A percentile compares a stretch with the other conserved stretches of the same genome.
These are phyloP conservation scores for Calonectria crousiana DNA, from an alignment of 2,329 filamentous ascomycete species.

Conservation along the genomic window DNA sequence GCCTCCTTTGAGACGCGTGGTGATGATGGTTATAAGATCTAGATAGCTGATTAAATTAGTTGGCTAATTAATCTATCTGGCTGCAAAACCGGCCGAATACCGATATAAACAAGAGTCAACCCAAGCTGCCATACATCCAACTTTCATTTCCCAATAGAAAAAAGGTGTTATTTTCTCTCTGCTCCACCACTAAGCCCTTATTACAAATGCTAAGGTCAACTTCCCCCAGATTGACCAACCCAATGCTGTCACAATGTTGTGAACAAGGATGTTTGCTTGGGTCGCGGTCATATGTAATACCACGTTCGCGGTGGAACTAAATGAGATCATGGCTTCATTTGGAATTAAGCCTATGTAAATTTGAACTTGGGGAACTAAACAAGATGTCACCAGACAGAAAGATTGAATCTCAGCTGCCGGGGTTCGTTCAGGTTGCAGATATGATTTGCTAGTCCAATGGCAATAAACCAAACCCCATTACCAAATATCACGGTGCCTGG, in stretches of 20 bases:
- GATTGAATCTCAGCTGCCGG: neutral
- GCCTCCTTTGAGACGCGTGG: slow-evolving; percentile 30
- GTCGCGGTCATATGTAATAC: neutral
- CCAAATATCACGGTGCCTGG: neutral
- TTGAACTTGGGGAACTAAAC: neutral
- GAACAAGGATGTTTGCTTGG: neutral
- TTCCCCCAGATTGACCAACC: neutral
- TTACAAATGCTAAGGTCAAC: neutral
- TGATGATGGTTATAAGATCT: slow-evolving; percentile 36
- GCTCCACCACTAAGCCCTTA: neutral
- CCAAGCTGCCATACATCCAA: neutral
- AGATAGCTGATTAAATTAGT: slow-evolving; percentile 10
- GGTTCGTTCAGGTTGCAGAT: neutral
- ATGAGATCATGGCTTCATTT: neutral
- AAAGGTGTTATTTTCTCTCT: neutral
- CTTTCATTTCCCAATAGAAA: neutral
- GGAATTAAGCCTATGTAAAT: neutral
- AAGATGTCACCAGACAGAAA: neutral
- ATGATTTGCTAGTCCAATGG: neutral
- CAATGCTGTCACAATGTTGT: neutral
- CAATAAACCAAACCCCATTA: neutral
- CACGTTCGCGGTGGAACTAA: neutral
- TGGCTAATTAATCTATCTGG: neutral
- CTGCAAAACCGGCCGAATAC: neutral
- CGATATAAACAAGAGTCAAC: neutral